Percentiles rank a stretch among this genome's conserved stretches.
These are phyloP conservation scores for Suillus fuscotomentosus DNA, from an alignment of 768 basidiomycete genomes.

Conservation along the genomic window DNA sequence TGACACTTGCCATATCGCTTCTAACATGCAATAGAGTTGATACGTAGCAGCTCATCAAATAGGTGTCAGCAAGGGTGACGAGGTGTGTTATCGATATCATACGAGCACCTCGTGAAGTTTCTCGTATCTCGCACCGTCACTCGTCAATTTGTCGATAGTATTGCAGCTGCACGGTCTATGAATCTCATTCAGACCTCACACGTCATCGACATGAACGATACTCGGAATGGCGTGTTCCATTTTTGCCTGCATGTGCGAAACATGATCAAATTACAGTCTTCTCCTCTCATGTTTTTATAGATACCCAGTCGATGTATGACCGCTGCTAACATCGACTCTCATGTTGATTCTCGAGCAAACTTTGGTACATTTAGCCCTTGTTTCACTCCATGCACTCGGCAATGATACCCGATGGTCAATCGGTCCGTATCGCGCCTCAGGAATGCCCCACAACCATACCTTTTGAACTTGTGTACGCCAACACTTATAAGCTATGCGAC, in stretches of 20 bases:
- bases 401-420: neutral
- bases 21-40: neutral
- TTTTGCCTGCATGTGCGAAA: neutral
- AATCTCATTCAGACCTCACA: neutral
- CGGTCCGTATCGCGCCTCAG: neutral
- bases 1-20: neutral
- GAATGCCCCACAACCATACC: neutral
- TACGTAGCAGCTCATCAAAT: neutral
- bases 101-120: neutral
- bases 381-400: neutral
- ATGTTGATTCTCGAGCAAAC: neutral
- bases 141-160: neutral
- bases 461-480: neutral
- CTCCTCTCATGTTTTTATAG: neutral
- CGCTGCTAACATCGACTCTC: neutral
- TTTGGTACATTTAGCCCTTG: neutral
- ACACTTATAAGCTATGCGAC: neutral
- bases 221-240: neutral
- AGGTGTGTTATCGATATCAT: neutral
- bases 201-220: neutral
- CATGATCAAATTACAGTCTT: neutral
- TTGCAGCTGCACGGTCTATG: neutral
- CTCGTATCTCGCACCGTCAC: neutral
- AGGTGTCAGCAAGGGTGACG: neutral
- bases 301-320: neutral